Conservation (phyloP, 169 alveolate genomes). For the Amoebophrya sp. region DNA sequence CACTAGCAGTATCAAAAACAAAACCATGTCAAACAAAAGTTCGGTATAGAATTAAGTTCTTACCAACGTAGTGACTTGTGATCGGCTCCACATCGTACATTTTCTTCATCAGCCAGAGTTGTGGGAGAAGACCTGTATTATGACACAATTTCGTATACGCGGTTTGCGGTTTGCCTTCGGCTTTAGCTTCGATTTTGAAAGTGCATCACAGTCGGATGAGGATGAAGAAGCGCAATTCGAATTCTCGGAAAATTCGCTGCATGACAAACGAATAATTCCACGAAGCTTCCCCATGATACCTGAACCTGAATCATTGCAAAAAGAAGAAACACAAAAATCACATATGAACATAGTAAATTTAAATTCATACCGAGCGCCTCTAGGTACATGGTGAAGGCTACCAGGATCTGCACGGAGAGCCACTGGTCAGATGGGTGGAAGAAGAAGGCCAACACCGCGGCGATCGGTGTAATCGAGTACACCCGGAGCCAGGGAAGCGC, state of each 20-base stretch:
- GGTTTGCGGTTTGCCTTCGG: background rate
- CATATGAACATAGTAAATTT: no score
- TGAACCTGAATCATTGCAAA: no score
- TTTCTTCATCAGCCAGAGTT: constrained; percentile 57
- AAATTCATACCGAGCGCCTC: constrained; percentile 66
- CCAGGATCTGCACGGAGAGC: constrained; percentile 61
- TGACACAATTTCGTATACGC: no score
- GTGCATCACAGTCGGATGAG: no score
- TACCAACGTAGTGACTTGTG: constrained; percentile 60
- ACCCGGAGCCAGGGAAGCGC: constrained; percentile 29
- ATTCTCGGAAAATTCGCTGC: no score
- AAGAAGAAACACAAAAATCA: no score
- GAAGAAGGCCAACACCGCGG: constrained; percentile 52
- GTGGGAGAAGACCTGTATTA: constrained; percentile 57
- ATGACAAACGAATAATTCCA: no score
- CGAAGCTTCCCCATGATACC: no score
- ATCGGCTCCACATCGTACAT: constrained; percentile 61
- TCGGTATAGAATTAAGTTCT: background rate
- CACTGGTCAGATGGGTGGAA: constrained; percentile 65
- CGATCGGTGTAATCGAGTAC: constrained; percentile 9
- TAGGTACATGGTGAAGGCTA: constrained; percentile 63
- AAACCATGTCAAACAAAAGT: background rate
- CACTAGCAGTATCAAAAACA: background rate
- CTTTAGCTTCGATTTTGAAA: background rate
- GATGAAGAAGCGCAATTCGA: no score